Percentiles rank a stretch among this genome's conserved stretches.
These are phyloP conservation scores for Leishmania tarentolae DNA, from an alignment of 208 protist genomes.

Conservation along the genomic window DNA sequence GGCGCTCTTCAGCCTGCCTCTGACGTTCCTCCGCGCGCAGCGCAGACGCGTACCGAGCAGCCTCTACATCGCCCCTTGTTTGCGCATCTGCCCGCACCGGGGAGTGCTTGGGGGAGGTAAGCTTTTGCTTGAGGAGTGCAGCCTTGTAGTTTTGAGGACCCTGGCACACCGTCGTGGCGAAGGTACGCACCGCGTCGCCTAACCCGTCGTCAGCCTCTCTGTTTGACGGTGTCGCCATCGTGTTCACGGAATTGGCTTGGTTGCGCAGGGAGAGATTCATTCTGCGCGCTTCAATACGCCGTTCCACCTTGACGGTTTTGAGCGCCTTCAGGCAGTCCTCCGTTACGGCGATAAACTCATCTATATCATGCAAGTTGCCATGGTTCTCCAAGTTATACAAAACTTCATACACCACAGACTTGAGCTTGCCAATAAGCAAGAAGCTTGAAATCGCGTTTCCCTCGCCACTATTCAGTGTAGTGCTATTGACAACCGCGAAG, in stretches of 20 bases:
- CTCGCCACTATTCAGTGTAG: constrained; percentile 5
- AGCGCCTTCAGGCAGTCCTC: constrained; percentile 68
- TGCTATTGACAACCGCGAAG: constrained; percentile 1
- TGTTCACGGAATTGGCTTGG: constrained; percentile 16
- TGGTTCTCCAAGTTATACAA: constrained; percentile 48
- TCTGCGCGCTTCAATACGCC: constrained; percentile 49
- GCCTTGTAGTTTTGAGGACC: constrained; percentile 36
- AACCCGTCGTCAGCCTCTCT: constrained; percentile 22
- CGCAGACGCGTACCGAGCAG: constrained; percentile 63
- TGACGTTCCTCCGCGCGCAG: constrained; percentile 83
- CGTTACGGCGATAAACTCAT: constrained; percentile 68
- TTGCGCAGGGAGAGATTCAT: constrained; percentile 34
- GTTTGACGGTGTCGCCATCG: constrained; percentile 35
- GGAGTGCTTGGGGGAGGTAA: constrained; percentile 52
- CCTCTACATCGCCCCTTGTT: constrained; percentile 65
- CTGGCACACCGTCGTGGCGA: background rate
- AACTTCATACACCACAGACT: constrained; percentile 67
- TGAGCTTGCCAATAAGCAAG: constrained; percentile 57
- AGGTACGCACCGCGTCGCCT: constrained; percentile 9
- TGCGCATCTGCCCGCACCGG: constrained; percentile 21
- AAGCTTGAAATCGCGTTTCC: constrained; percentile 32
- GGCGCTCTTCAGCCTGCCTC: constrained; percentile 81
- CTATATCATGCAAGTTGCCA: constrained; percentile 50
- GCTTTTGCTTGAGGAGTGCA: constrained; percentile 42
- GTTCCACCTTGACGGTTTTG: constrained; percentile 66